phyloP scores from a whole-genome alignment of 75 land plant species.

The Cryptomeria japonica region DNA sequence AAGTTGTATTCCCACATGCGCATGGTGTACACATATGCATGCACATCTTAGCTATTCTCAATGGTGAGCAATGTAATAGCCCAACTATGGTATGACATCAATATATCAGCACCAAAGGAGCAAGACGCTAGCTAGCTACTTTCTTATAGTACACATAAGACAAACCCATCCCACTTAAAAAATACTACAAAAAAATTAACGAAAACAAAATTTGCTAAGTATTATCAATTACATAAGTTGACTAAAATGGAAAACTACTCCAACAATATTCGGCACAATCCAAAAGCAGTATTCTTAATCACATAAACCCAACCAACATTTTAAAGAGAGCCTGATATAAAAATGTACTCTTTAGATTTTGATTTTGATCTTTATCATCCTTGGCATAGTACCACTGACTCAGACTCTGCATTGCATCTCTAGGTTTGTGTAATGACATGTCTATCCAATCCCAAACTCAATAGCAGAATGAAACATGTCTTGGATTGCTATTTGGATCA shows the following conservation, averaged over 20 bases:
- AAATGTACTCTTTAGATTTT: no score
- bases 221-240: not conserved
- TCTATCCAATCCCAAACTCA: not conserved
- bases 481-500: not conserved
- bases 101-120: not conserved
- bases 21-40: not conserved
- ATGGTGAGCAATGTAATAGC: not conserved
- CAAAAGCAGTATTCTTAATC: not conserved
- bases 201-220: not conserved
- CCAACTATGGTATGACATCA: not conserved
- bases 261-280: not conserved
- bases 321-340: no score
- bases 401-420: not conserved
- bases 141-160: not conserved
- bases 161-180: not conserved
- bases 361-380: not conserved
- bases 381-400: not conserved
- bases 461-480: not conserved
- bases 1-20: not conserved
- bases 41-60: not conserved
- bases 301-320: not conserved
- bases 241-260: not conserved
- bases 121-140: not conserved
- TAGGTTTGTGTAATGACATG: not conserved
- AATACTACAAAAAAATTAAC: not conserved